phyloP scores from a whole-genome alignment of 345 rosid species.

The Acer saccharum region DNA sequence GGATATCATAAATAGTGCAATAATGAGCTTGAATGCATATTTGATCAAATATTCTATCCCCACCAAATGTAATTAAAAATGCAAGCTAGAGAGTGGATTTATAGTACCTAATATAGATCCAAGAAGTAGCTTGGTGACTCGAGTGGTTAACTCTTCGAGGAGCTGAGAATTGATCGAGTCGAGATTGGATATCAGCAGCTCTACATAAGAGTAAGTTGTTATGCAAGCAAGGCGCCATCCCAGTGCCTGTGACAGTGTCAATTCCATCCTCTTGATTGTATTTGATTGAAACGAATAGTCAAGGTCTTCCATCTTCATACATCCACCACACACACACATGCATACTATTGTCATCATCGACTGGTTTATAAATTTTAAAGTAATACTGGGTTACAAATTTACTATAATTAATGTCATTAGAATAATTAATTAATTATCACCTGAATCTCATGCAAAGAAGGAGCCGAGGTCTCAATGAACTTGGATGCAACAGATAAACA shows the following conservation, averaged over 20 bases:
- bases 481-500: slow-evolving; percentile 74
- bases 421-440: slow-evolving; percentile 25
- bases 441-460: slow-evolving; percentile 62
- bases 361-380: neutral
- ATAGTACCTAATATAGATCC: slow-evolving; percentile 46
- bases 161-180: slow-evolving; percentile 23
- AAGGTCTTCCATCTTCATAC: slow-evolving; percentile 53
- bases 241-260: slow-evolving; percentile 46
- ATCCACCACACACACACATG: neutral
- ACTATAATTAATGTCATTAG: neutral
- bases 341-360: neutral
- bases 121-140: slow-evolving; percentile 46
- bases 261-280: slow-evolving; percentile 65
- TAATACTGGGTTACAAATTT: neutral
- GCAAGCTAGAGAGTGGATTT: neutral
- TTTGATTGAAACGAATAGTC: slow-evolving; percentile 54
- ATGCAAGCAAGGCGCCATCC: slow-evolving; percentile 64
- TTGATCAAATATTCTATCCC: neutral
- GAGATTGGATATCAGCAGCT: slow-evolving; percentile 31
- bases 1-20: neutral
- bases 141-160: slow-evolving; percentile 33
- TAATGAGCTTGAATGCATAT: no score
- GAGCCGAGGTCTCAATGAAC: slow-evolving; percentile 50
- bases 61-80: neutral
- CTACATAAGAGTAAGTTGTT: slow-evolving; percentile 54